Conservation (phyloP, 208 protist genomes). For the Acanthamoeba triangularis region DNA sequence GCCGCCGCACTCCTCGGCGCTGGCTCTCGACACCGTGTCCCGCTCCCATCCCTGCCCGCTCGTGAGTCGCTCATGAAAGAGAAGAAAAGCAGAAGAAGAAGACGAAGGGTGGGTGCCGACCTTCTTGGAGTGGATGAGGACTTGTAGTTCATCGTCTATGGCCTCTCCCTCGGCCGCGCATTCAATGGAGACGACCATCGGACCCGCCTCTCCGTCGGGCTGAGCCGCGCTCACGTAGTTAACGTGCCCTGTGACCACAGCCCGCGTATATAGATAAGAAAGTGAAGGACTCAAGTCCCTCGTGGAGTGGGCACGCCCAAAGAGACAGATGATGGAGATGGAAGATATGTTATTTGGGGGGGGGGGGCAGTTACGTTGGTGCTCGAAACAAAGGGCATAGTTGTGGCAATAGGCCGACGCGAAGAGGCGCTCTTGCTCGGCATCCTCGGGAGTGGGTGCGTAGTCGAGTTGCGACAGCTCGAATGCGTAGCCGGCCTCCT, state of each 20-base stretch:
- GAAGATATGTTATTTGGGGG: not conserved
- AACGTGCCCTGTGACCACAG: not conserved
- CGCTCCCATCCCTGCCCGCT: slow-evolving; percentile 19
- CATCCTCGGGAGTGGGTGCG: not conserved
- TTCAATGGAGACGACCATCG: slow-evolving; percentile 35
- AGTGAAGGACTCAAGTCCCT: not conserved
- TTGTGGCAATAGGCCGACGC: not conserved
- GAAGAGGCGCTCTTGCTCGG: not conserved
- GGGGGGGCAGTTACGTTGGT: not conserved
- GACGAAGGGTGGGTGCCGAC: not conserved
- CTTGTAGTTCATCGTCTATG: not conserved
- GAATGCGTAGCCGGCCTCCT: not conserved
- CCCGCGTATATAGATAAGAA: not conserved
- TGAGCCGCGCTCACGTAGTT: slow-evolving; percentile 13
- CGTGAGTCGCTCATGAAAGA: not conserved
- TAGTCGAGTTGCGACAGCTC: not conserved
- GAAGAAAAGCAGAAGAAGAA: not conserved
- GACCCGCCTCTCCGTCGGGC: not conserved
- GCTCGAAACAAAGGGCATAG: not conserved
- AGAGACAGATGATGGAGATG: not conserved
- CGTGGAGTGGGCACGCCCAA: not conserved
- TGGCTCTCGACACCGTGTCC: not conserved
- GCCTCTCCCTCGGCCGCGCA: not conserved
- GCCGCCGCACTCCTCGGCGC: not conserved
- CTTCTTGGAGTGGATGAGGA: slow-evolving; percentile 60